Evolutionary conservation across 2,329 filamentous ascomycete species (phyloP).

Genomic region (Seiridium unicorne): DNA sequence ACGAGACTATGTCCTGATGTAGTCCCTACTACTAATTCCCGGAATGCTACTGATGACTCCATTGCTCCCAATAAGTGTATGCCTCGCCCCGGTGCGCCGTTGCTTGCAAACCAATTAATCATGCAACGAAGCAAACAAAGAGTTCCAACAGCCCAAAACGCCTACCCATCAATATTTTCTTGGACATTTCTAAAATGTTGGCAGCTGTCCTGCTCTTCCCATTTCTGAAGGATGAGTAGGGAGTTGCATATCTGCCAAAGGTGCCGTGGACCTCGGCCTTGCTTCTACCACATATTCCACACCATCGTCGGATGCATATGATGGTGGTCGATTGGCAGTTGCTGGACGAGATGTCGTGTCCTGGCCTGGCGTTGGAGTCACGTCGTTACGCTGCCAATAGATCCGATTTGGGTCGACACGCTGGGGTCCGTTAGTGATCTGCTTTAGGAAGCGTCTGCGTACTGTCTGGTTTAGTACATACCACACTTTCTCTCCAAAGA

Average conservation of each 20-base stretch:
- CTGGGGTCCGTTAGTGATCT: constrained; percentile 33
- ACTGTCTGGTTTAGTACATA: constrained; percentile 41
- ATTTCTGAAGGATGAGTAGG: constrained; percentile 11
- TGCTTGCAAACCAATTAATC: neutral
- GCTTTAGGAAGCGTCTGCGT: too few relatives aligned
- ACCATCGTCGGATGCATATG: constrained; percentile 74
- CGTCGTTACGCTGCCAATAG: constrained; percentile 72
- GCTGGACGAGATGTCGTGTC: constrained; percentile 15
- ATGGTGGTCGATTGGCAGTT: constrained; percentile 60
- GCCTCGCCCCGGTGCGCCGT: neutral
- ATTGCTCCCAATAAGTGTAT: too few relatives aligned
- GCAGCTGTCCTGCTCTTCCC: neutral
- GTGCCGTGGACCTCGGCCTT: constrained; percentile 55
- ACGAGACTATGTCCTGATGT: too few relatives aligned
- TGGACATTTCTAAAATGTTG: neutral
- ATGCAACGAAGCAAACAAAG: neutral
- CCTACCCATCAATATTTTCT: neutral
- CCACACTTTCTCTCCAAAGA: constrained; percentile 78
- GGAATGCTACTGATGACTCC: too few relatives aligned
- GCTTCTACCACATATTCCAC: constrained; percentile 71
- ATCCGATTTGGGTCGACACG: constrained; percentile 78
- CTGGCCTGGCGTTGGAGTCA: constrained; percentile 17
- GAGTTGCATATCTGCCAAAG: constrained; percentile 33
- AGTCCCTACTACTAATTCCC: too few relatives aligned
- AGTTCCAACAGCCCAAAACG: neutral